phyloP scores from a whole-genome alignment of 225 moss, liverwort and hornwort species.

The Polytrichum commune region DNA sequence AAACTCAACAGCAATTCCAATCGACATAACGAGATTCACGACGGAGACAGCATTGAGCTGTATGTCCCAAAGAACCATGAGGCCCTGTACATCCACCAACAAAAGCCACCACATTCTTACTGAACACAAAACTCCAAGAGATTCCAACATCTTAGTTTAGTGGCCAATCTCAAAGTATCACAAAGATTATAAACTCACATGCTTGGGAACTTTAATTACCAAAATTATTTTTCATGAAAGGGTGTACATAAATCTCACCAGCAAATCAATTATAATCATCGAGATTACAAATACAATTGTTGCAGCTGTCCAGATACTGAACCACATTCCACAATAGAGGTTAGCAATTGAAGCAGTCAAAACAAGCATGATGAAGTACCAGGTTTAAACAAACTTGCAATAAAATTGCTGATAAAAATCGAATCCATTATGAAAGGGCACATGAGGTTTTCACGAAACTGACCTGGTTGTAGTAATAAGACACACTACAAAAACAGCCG shows the following conservation, averaged over 20 bases:
- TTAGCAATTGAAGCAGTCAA: too few relatives aligned
- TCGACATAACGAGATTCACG: slow-evolving; percentile 96
- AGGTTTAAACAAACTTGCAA: too few relatives aligned
- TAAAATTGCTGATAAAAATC: too few relatives aligned
- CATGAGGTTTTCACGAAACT: neutral
- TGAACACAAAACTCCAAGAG: neutral
- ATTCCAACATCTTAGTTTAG: too few relatives aligned
- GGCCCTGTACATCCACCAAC: slow-evolving; percentile 52
- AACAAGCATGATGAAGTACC: too few relatives aligned
- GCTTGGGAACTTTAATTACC: too few relatives aligned
- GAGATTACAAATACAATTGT: slow-evolving; percentile 74
- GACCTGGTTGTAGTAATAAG: slow-evolving; percentile 55
- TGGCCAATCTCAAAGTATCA: too few relatives aligned
- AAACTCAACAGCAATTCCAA: slow-evolving; percentile 95
- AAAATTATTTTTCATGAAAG: neutral
- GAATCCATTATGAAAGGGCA: too few relatives aligned
- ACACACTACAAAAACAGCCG: slow-evolving; percentile 65
- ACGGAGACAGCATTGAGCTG: slow-evolving; percentile 96
- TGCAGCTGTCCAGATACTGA: slow-evolving; percentile 76
- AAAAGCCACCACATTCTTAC: neutral
- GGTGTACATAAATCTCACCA: slow-evolving; percentile 46
- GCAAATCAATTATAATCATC: slow-evolving; percentile 85
- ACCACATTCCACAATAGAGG: slow-evolving; percentile 8
- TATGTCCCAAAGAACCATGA: slow-evolving; percentile 91
- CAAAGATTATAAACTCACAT: too few relatives aligned